phyloP scores from a whole-genome alignment of 345 rosid species.

The Citrus inodora region DNA sequence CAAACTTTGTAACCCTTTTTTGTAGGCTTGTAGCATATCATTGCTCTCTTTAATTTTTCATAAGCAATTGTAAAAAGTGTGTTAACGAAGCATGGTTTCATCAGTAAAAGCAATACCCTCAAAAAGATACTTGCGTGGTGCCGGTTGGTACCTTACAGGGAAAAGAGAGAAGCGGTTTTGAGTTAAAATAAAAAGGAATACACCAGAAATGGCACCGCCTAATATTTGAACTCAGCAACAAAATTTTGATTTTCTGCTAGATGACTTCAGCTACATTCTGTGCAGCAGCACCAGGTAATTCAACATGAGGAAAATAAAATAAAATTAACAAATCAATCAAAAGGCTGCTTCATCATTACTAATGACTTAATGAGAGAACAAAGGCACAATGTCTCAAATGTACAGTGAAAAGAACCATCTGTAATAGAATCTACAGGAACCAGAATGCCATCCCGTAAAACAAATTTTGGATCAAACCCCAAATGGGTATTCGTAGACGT shows the following conservation, averaged over 20 bases:
- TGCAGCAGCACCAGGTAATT: constrained; percentile 5
- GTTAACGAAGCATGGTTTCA: background rate
- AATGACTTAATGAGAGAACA: constrained; percentile 60
- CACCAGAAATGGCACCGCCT: background rate
- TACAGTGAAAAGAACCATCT: constrained; percentile 59
- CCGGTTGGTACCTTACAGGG: no score
- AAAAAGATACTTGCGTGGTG: background rate
- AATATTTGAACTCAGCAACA: constrained; percentile 1
- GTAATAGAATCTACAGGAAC: constrained; percentile 40
- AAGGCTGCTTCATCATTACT: constrained; percentile 48
- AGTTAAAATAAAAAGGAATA: background rate
- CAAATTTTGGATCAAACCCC: constrained; percentile 38
- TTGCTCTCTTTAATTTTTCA: no score
- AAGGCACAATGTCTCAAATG: constrained; percentile 67
- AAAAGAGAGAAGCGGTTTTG: background rate
- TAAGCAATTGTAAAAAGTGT: no score
- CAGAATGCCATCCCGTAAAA: constrained; percentile 72
- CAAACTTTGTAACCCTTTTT: no score
- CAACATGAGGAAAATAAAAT: background rate
- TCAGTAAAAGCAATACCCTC: background rate
- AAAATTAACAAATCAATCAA: constrained; percentile 30
- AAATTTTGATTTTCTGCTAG: constrained; percentile 19
- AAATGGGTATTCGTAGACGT: constrained; percentile 18
- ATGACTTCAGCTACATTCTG: constrained; percentile 12
- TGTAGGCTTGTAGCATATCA: no score